Evolutionary conservation across 345 rosid species (phyloP).

Genomic region (Cardamine occulta): DNA sequence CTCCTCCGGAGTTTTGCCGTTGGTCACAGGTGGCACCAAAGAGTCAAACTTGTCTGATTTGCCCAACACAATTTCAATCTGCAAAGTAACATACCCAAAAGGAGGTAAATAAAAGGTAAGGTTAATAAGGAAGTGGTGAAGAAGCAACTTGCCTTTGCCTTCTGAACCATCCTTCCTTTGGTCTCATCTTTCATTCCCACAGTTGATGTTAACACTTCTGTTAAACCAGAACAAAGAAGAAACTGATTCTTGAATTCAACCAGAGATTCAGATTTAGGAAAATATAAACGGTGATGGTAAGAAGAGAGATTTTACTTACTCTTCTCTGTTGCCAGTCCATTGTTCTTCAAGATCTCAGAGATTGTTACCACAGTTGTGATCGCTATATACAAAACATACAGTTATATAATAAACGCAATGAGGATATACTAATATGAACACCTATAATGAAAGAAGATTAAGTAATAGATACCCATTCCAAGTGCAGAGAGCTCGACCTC

Average conservation of each 20-base stretch:
- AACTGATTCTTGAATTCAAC: neutral
- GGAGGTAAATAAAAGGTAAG: neutral
- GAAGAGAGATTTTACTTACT: constrained; percentile 49
- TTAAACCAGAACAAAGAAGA: neutral
- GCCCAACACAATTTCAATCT: constrained; percentile 78
- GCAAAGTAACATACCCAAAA: neutral
- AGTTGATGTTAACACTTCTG: constrained; percentile 86
- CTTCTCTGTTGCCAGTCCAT: constrained; percentile 84
- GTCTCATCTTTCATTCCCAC: constrained; percentile 86
- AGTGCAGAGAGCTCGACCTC: constrained; percentile 95
- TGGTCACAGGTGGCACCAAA: constrained; percentile 54
- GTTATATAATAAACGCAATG: neutral
- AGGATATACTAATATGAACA: neutral
- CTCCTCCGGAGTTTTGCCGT: constrained; percentile 35
- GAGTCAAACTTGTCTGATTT: constrained; percentile 76
- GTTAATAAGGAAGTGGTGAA: neutral
- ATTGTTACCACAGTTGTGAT: constrained; percentile 80
- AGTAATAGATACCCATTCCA: constrained; percentile 69
- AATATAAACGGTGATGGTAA: neutral
- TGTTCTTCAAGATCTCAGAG: constrained; percentile 93
- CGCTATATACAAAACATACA: constrained; percentile 43
- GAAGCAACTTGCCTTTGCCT: constrained; percentile 69
- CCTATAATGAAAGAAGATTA: neutral
- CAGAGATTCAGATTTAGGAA: neutral
- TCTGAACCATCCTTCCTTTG: constrained; percentile 75